These are phyloP conservation scores for Talaromyces borbonicus DNA, from an alignment of 495 filamentous ascomycete genomes.

Conservation along the genomic window DNA sequence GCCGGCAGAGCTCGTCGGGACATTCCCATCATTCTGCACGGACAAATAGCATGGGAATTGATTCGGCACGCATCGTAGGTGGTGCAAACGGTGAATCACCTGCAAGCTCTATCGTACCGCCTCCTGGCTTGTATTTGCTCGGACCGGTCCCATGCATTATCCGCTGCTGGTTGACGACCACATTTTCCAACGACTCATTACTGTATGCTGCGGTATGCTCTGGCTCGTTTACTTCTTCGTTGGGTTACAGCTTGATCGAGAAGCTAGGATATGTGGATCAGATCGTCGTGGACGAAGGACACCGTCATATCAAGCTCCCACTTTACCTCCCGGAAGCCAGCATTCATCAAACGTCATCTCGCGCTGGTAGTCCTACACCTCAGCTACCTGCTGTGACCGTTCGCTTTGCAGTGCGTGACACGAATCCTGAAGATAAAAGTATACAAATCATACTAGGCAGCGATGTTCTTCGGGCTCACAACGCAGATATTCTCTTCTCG, in stretches of 20 bases:
- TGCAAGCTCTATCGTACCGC: slow-evolving; percentile 54
- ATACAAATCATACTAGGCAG: slow-evolving; percentile 82
- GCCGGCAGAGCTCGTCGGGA: slow-evolving; percentile 84
- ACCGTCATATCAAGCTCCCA: slow-evolving; percentile 59
- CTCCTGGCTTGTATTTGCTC: slow-evolving; percentile 71
- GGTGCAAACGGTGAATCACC: slow-evolving; percentile 55
- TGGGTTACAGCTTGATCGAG: slow-evolving; percentile 63
- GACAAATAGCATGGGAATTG: slow-evolving; percentile 73
- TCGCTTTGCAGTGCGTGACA: slow-evolving; percentile 61
- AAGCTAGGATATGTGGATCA: slow-evolving; percentile 59
- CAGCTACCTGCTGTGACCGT: slow-evolving; percentile 73
- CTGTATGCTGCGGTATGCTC: slow-evolving; percentile 90
- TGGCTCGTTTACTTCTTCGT: slow-evolving; percentile 73
- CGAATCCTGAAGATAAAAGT: slow-evolving; percentile 37
- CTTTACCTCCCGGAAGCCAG: slow-evolving; percentile 89
- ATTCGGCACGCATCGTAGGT: slow-evolving; percentile 54
- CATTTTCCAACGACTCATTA: slow-evolving; percentile 76
- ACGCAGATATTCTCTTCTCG: slow-evolving; percentile 86
- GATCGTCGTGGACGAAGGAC: slow-evolving; percentile 54
- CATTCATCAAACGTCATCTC: slow-evolving; percentile 62
- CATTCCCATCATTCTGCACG: slow-evolving; percentile 74
- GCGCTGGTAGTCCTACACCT: slow-evolving; percentile 60
- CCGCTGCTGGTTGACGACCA: slow-evolving; percentile 83
- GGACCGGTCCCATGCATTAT: slow-evolving; percentile 88
- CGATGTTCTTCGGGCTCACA: slow-evolving; percentile 76